Conservation (phyloP, 176 grass and related monocot genomes). For the Lolium perenne region DNA sequence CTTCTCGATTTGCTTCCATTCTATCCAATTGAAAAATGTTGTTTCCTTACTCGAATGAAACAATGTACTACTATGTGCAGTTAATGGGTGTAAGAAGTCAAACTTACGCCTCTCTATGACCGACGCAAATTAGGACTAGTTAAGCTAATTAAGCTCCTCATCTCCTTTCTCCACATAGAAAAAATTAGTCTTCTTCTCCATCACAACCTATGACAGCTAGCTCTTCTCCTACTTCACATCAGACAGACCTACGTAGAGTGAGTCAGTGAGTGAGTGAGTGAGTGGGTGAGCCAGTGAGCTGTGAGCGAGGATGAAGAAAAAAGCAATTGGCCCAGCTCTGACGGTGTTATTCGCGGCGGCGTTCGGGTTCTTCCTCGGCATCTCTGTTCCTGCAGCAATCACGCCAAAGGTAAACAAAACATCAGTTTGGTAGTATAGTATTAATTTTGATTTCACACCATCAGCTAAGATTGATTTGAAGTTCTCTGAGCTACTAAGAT, state of each 20-base stretch:
- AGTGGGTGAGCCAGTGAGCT: too few relatives aligned
- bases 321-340: not conserved
- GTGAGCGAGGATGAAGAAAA: not conserved
- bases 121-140: not conserved
- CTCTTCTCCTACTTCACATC: not conserved
- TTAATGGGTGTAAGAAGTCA: not conserved
- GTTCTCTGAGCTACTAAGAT: not conserved
- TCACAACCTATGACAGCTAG: not conserved
- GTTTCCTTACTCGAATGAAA: not conserved
- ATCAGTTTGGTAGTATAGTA: not conserved
- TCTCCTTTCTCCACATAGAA: not conserved
- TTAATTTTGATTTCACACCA: not conserved
- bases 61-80: not conserved
- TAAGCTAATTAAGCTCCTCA: not conserved
- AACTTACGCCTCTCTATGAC: not conserved
- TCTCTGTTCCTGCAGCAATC: constrained; percentile 25
- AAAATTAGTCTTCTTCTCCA: not conserved
- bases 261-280: too few relatives aligned
- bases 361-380: constrained; percentile 39
- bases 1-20: not conserved
- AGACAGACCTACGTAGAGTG: not conserved
- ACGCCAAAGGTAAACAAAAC: constrained; percentile 24
- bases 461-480: too few relatives aligned
- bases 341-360: not conserved
- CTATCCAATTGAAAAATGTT: not conserved